Conservation (phyloP, 2,329 filamentous ascomycete species). For the Chrysoporthe cubensis region DNA sequence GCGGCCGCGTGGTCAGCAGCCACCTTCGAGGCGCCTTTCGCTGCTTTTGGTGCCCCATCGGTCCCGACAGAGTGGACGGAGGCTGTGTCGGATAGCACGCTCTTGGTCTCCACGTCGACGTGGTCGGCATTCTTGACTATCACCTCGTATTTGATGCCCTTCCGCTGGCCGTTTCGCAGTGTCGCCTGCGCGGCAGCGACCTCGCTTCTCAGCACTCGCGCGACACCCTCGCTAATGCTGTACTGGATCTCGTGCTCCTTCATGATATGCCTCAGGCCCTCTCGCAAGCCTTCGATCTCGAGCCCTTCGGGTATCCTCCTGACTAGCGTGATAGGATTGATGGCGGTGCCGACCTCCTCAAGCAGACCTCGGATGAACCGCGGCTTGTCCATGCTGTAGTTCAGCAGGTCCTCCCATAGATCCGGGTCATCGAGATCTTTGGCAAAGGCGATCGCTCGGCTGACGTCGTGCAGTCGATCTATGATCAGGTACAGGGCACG, state of each 20-base stretch:
- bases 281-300: slow-evolving; percentile 86
- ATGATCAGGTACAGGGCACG: slow-evolving; percentile 91
- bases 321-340: slow-evolving; percentile 90
- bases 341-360: slow-evolving; percentile 90
- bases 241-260: slow-evolving; percentile 95
- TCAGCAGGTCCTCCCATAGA: slow-evolving; percentile 90
- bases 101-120: slow-evolving; percentile 48
- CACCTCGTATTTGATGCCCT: slow-evolving; percentile 88
- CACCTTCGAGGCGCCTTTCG: slow-evolving; percentile 26
- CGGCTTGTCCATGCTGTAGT: slow-evolving; percentile 98
- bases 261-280: slow-evolving; percentile 88
- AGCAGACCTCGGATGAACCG: slow-evolving; percentile 90
- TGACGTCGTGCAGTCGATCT: slow-evolving; percentile 87
- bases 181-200: slow-evolving; percentile 83
- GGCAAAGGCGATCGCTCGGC: slow-evolving; percentile 90
- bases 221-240: slow-evolving; percentile 88
- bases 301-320: slow-evolving; percentile 89
- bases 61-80: slow-evolving; percentile 20
- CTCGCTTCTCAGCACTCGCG: slow-evolving; percentile 83
- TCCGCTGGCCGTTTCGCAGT: slow-evolving; percentile 77
- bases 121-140: slow-evolving; percentile 49
- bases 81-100: slow-evolving; percentile 38
- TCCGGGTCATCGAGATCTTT: slow-evolving; percentile 92
- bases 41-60: slow-evolving; percentile 25
- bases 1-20: slow-evolving; percentile 12